Conservation (phyloP, 2,329 filamentous ascomycete genomes). For the Penicillium psychrosexuale region DNA sequence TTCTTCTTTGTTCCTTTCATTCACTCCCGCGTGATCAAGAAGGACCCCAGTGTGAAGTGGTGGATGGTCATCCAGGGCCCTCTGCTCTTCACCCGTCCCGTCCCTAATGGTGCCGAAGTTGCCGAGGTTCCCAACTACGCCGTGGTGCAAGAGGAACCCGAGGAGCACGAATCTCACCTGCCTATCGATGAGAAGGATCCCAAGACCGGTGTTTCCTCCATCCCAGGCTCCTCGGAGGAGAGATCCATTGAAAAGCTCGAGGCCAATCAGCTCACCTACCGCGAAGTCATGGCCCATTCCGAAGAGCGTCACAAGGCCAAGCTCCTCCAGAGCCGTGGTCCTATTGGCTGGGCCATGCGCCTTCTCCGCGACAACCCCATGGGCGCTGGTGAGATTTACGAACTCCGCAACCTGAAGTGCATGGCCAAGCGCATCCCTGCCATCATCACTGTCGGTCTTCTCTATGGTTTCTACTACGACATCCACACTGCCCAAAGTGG, state of each 20-base stretch:
- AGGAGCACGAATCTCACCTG: slow-evolving; percentile 41
- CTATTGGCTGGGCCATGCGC: slow-evolving; percentile 81
- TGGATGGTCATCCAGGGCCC: slow-evolving; percentile 63
- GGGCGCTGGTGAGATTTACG: slow-evolving; percentile 70
- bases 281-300: slow-evolving; percentile 58
- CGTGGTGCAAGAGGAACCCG: slow-evolving; percentile 65
- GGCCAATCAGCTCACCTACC: slow-evolving; percentile 56
- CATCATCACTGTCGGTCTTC: slow-evolving; percentile 57
- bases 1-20: slow-evolving; percentile 73
- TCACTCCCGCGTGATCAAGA: slow-evolving; percentile 65
- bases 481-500: slow-evolving; percentile 74
- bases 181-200: slow-evolving; percentile 24
- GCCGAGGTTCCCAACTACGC: slow-evolving; percentile 71
- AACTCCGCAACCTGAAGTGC: slow-evolving; percentile 66
- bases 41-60: slow-evolving; percentile 63
- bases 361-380: slow-evolving; percentile 70
- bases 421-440: slow-evolving; percentile 66
- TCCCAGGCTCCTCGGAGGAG: slow-evolving; percentile 30
- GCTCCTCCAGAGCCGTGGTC: slow-evolving; percentile 61
- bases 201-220: slow-evolving; percentile 16
- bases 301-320: slow-evolving; percentile 60
- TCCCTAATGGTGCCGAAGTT: slow-evolving; percentile 51
- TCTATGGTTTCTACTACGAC: slow-evolving; percentile 78
- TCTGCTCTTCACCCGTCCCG: slow-evolving; percentile 59
- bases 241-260: slow-evolving; percentile 48